phyloP scores from a whole-genome alignment of 768 basidiomycete genomes.

The Pisolithus albus region DNA sequence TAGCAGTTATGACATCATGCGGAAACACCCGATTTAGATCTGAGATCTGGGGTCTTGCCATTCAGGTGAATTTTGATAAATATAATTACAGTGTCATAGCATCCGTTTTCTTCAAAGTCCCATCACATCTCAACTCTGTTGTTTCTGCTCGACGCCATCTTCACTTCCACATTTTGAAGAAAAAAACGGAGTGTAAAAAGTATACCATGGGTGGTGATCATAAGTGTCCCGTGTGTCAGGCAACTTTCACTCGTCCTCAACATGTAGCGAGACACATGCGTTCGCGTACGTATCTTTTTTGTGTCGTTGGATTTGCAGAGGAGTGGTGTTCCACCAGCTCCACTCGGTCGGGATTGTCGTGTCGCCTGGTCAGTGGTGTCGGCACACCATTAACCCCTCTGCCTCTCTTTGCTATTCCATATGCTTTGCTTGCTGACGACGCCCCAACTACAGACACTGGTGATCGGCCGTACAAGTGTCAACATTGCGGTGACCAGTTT shows the following conservation, averaged over 20 bases:
- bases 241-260: constrained; percentile 83
- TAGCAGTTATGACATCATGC: constrained; percentile 24
- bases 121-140: constrained; percentile 14
- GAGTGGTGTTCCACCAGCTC: constrained; percentile 9
- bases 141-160: constrained; percentile 10
- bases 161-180: constrained; percentile 1
- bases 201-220: constrained; percentile 68
- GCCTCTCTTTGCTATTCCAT: constrained; percentile 8
- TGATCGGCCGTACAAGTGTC: constrained; percentile 85
- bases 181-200: neutral
- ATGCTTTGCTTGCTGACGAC: constrained; percentile 3
- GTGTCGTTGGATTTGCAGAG: too few relatives aligned
- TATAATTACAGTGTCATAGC: constrained; percentile 33
- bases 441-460: constrained; percentile 58
- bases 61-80: constrained; percentile 19
- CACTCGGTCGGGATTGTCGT: constrained; percentile 13
- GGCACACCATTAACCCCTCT: neutral
- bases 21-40: constrained; percentile 23
- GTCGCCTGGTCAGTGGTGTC: neutral
- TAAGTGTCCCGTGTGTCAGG: constrained; percentile 82
- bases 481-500: constrained; percentile 84
- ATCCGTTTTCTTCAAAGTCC: constrained; percentile 10
- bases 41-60: constrained; percentile 26
- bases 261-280: constrained; percentile 90
- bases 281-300: constrained; percentile 56